phyloP scores from a whole-genome alignment of 495 filamentous ascomycete species.

The Annulohypoxylon moriforme region DNA sequence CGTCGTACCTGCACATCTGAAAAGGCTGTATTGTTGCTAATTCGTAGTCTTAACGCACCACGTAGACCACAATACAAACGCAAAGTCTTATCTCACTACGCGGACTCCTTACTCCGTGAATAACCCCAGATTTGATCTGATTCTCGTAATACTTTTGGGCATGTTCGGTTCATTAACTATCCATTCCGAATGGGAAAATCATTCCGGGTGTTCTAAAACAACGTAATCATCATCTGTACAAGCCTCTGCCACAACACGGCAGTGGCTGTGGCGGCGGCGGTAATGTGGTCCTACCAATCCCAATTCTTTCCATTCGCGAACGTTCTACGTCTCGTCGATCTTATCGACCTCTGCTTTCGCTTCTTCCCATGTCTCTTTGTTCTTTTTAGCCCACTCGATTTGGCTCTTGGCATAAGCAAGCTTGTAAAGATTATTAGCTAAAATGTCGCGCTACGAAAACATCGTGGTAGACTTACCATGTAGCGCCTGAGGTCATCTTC shows the following conservation, averaged over 20 bases:
- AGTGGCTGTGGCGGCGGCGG: background rate
- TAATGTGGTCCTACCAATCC: background rate
- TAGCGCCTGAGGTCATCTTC: conserved; percentile 93
- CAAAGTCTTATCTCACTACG: conserved; percentile 5
- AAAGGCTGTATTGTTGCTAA: conserved; percentile 5
- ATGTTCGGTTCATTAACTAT: conserved; percentile 45
- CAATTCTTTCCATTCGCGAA: background rate
- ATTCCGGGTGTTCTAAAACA: conserved; percentile 29
- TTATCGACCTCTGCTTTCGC: conserved; percentile 92
- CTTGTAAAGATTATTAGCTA: conserved; percentile 58
- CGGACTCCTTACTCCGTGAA: conserved; percentile 9
- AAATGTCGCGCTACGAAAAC: background rate
- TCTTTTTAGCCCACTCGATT: conserved; percentile 98
- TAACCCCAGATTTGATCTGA: background rate
- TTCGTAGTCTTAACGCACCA: background rate
- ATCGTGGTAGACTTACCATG: conserved; percentile 74
- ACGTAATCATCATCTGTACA: conserved; percentile 13
- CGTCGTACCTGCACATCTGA: background rate
- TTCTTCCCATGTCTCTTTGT: conserved; percentile 95
- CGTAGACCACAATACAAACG: conserved; percentile 15
- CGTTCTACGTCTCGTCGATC: conserved; percentile 68
- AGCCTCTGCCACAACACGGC: background rate
- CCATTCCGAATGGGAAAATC: conserved; percentile 38
- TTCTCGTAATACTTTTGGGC: conserved; percentile 12
- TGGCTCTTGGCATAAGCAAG: conserved; percentile 93